Base-by-base conservation (phyloP, 495 filamentous ascomycete genomes). In the Darksidea phi region DNA sequence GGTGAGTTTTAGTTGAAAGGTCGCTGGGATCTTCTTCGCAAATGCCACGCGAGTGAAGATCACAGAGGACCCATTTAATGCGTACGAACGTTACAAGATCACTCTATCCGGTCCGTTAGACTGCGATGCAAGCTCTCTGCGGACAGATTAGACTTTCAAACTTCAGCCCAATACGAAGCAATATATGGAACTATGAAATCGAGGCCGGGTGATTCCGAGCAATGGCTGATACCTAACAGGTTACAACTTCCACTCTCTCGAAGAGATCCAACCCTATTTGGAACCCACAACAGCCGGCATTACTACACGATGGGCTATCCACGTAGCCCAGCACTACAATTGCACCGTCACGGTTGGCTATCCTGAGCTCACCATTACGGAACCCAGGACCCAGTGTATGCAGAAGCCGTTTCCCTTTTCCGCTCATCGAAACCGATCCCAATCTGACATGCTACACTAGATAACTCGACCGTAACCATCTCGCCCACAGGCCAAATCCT, bases 261-360 rank as follows among this genome's bases (percentile, higher is more conserved):
- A 86, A 51, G 81, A 90, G 28, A 95, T 98, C 50, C 77, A 71
- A 60, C 90, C 90, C 1, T 88, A 82, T 70, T 82, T 96, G n/a
- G 94, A 98, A 71, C 85, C 84, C 18, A 86, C 82, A 15, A 82
- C 84, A 2, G 71, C 84, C 0, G 94, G 94, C 1, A 83, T 84
- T 36, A 89, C 85, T 42, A 85, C 89, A 2, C 69, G 81, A 45
- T 98, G 94, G 94, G 94, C 94, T 0, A 79, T 82, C 25, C 80
- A 80, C 21, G 87, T 81, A 6, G 94, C 94, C 17, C 73, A 78
- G 54, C 86, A 84, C 51, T 78, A 91, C 58, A 75, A 81, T 15
- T 96, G 92, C 73, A 81, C 84, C 61, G 90, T 97, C n/a, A 87
- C 84, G 23, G 86, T 91, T 6, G 93, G 94, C 11, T 98, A 97